Percentiles rank a stretch among this genome's conserved stretches.
phyloP scores from a whole-genome alignment of 148 eudicot species.

The Camellia japonica region DNA sequence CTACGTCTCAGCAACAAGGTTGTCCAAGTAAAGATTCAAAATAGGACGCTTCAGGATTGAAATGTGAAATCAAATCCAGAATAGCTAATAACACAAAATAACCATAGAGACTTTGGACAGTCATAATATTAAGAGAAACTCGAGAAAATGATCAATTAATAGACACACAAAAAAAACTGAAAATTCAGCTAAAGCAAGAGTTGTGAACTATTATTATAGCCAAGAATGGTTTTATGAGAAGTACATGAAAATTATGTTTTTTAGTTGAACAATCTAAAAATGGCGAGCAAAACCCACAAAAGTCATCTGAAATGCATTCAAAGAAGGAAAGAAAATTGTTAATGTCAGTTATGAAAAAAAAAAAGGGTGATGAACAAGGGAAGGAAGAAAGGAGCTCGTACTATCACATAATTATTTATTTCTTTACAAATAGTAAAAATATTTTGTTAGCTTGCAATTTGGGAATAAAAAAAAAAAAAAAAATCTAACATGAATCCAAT shows the following conservation, averaged over 20 bases:
- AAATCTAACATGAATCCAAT: not conserved
- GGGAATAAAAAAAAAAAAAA: not conserved
- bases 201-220: not conserved
- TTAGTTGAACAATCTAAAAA: too few relatives aligned
- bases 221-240: too few relatives aligned
- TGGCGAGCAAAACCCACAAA: too few relatives aligned
- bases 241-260: too few relatives aligned
- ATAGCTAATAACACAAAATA: not conserved
- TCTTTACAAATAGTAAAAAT: too few relatives aligned
- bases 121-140: not conserved
- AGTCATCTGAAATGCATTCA: too few relatives aligned
- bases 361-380: too few relatives aligned
- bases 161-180: not conserved
- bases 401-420: too few relatives aligned
- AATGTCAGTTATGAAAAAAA: too few relatives aligned
- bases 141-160: not conserved
- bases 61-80: not conserved
- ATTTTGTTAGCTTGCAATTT: too few relatives aligned
- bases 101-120: not conserved
- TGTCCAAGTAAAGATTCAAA: not conserved
- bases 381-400: too few relatives aligned
- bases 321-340: too few relatives aligned
- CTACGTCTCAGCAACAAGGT: constrained; percentile 7
- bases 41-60: not conserved
- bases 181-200: not conserved